Evolutionary conservation across 306 rosid species (phyloP), one percentile per base, ranked within the genome.

Genomic region (Hippophae gyantsensis): DNA sequence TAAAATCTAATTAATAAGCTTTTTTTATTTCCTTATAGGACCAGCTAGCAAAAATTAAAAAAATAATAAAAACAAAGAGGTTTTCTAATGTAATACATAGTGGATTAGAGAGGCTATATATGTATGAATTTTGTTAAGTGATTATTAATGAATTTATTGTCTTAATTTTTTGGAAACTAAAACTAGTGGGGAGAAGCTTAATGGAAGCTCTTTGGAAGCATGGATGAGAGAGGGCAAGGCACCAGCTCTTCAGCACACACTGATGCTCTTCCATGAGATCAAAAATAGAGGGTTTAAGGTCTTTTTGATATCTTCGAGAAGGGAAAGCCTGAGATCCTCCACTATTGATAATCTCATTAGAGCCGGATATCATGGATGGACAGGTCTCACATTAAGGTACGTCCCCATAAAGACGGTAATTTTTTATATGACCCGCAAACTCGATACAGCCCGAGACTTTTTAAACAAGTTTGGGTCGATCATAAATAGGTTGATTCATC

Each of bases 311-410:
- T 85, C 89, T 57, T 82, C 78, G 50, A 86, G 84, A 69, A 76
- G 75, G 49, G 89, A 80, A 65, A 43, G 26, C 6, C 81, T 82
- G 9, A 75, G 86, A 76, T 76, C 89, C 45, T 25, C 63, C 48
- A 85, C 86, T 0, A 82, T 74, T 14, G 86, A 69, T 40, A 82
- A 85, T 70, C 84, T 82, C 69, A 67, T 82, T 13, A 64, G 59
- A n/a, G 81, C 64, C 63, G 94, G 94, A 3, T 86, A 75, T 67
- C 86, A 82, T 75, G 89, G 89, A 63, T 85, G 94, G 89, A 48
- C 70, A 46, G 45, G 62, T 52, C 83, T 86, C 53, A 51, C 58
- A 6, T 52, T 78, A 26, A 80, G 86, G 86, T 80, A 79, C 23
- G 23, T 18, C 23, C 23, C 23, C 23, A 18, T 18, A 18, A 18